Percentiles rank a stretch among this genome's conserved stretches.
Evolutionary conservation across 441 rosid genomes (phyloP).

Genomic region (Gossypium trilobum): DNA sequence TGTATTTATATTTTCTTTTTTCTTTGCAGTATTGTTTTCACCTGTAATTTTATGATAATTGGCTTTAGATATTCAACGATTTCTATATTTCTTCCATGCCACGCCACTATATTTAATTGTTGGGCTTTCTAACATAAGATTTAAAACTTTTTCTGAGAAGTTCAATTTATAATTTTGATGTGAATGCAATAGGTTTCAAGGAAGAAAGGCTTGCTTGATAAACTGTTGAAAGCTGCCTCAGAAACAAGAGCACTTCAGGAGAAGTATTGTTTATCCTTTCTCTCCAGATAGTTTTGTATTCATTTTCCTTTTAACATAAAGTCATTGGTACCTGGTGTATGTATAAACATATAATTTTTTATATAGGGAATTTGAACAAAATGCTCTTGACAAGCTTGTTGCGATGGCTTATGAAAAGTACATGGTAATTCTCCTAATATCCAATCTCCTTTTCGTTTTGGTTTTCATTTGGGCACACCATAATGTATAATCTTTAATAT

Average conservation of each 20-base stretch:
- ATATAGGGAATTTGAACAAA: slow-evolving; percentile 63
- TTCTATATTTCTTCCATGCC: slow-evolving; percentile 9
- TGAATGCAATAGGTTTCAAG: slow-evolving; percentile 42
- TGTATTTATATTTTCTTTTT: neutral
- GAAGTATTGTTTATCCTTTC: slow-evolving; percentile 38
- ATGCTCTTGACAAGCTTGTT: slow-evolving; percentile 71
- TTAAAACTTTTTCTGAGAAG: neutral
- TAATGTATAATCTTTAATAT: neutral
- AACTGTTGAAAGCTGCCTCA: slow-evolving; percentile 45
- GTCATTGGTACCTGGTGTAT: neutral
- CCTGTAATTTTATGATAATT: slow-evolving; percentile 7
- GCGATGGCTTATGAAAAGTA: slow-evolving; percentile 73
- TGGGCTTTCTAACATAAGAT: slow-evolving; percentile 11
- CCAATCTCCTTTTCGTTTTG: neutral
- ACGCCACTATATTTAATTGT: neutral
- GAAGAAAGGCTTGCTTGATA: slow-evolving; percentile 53
- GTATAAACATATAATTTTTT: slow-evolving; percentile 15
- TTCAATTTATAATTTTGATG: slow-evolving; percentile 10
- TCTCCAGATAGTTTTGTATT: slow-evolving; percentile 4
- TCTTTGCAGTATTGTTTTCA: slow-evolving; percentile 1
- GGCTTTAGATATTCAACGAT: neutral
- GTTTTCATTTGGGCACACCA: neutral
- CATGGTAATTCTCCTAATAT: slow-evolving; percentile 45
- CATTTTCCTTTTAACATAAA: slow-evolving; percentile 14
- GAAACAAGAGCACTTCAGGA: slow-evolving; percentile 58